A percentile compares a stretch with the other conserved stretches of the same genome.
phyloP scores from a whole-genome alignment of 2,329 filamentous ascomycete species.

The Parastagonospora avenae region DNA sequence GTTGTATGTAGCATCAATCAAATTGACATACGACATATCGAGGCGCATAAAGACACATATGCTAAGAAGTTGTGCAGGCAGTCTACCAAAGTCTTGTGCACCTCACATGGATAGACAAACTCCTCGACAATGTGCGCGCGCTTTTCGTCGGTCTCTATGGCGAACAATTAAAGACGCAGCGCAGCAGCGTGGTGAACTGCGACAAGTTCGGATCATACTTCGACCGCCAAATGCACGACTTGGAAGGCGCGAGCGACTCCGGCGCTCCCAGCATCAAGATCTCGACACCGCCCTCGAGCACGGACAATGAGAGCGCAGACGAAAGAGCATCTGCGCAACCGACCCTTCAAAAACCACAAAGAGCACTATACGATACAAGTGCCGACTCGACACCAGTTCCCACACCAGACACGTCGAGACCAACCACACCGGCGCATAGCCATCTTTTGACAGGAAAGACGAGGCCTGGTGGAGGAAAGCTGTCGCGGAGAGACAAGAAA shows the following conservation, averaged over 20 bases:
- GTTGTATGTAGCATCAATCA: constrained; percentile 65
- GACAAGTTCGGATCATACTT: constrained; percentile 85
- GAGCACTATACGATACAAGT: constrained; percentile 55
- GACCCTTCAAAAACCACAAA: constrained; percentile 53
- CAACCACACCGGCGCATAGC: constrained; percentile 71
- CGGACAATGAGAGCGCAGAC: constrained; percentile 54
- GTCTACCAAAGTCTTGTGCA: constrained; percentile 96
- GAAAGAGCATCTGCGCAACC: constrained; percentile 60
- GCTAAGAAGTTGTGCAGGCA: constrained; percentile 61
- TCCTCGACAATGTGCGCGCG: constrained; percentile 91
- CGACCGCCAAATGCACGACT: constrained; percentile 85
- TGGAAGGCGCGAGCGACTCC: constrained; percentile 64
- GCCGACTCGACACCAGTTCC: constrained; percentile 71
- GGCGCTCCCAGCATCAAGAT: constrained; percentile 47
- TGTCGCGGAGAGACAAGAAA: constrained; percentile 81
- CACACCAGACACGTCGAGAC: constrained; percentile 78
- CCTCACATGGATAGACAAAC: constrained; percentile 94
- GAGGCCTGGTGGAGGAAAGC: constrained; percentile 71
- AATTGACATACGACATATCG: background rate
- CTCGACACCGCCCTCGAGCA: constrained; percentile 56
- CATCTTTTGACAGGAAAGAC: constrained; percentile 75
- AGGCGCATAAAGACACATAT: background rate
- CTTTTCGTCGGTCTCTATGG: constrained; percentile 91
- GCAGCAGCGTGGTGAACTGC: constrained; percentile 80
- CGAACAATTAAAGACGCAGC: constrained; percentile 80